Conservation (phyloP, 2,329 filamentous ascomycete species). For the Fusarium scirpi region DNA sequence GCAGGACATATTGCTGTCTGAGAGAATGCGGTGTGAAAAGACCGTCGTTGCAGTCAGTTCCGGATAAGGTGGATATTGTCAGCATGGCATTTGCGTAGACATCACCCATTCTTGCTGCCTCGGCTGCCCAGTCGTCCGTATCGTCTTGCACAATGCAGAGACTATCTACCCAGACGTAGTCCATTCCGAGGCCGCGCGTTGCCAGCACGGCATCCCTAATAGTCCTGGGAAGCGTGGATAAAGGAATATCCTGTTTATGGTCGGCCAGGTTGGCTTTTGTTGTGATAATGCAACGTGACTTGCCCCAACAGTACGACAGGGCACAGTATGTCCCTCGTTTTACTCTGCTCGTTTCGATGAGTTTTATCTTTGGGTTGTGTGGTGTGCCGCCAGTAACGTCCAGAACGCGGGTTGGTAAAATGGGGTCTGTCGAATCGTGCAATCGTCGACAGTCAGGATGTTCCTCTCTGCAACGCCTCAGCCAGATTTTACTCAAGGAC, state of each 20-base stretch:
- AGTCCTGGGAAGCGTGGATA: neutral
- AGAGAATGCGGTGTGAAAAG: neutral
- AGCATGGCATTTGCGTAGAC: slow-evolving; percentile 19
- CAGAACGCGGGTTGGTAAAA: neutral
- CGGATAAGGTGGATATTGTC: slow-evolving; percentile 2
- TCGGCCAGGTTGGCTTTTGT: neutral
- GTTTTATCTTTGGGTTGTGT: neutral
- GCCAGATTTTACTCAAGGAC: neutral
- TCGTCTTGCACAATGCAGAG: slow-evolving; percentile 26
- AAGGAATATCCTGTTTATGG: neutral
- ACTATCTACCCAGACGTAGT: slow-evolving; percentile 22
- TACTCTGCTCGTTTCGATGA: neutral
- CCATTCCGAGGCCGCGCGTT: neutral
- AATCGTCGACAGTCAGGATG: neutral
- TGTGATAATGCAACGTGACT: neutral
- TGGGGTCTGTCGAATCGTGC: neutral
- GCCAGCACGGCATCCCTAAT: slow-evolving; percentile 9
- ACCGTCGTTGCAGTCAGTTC: neutral
- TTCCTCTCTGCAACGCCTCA: neutral
- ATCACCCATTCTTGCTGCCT: slow-evolving; percentile 16
- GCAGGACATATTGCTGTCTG: neutral
- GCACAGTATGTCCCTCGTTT: neutral
- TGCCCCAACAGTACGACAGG: neutral
- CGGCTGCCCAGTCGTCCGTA: slow-evolving; percentile 3
- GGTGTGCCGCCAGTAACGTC: neutral